These are phyloP conservation scores for Tuber aestivum DNA, from an alignment of 495 filamentous ascomycete species.

Conservation along the genomic window DNA sequence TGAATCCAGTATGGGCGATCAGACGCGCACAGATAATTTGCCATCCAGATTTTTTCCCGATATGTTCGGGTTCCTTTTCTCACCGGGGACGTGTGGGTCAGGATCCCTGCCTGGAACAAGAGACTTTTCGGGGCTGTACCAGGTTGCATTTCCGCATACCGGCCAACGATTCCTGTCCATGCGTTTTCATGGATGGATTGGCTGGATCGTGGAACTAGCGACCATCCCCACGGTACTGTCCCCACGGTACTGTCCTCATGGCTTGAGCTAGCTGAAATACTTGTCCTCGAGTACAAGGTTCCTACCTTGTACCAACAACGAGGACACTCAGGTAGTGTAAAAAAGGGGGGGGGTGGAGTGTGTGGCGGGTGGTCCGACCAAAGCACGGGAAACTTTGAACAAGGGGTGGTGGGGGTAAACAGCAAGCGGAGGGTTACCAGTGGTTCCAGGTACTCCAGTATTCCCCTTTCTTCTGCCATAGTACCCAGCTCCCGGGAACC, in stretches of 20 bases:
- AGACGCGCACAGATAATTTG: too few species aligned
- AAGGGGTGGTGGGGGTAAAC: neutral
- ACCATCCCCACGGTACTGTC: slow-evolving; percentile 1
- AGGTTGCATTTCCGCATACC: neutral
- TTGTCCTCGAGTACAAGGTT: neutral
- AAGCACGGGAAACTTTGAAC: neutral
- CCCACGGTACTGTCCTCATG: neutral
- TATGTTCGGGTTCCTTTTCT: too few species aligned
- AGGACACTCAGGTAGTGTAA: neutral
- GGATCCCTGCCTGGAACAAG: neutral
- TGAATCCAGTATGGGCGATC: too few species aligned
- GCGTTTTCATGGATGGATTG: neutral
- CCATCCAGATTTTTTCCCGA: too few species aligned
- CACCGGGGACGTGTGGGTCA: neutral
- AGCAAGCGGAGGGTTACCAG: neutral
- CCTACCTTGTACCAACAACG: too few species aligned
- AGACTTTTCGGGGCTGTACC: neutral
- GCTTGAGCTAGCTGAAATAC: neutral
- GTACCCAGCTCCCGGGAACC: neutral
- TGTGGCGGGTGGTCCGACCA: neutral
- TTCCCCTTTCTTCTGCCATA: neutral
- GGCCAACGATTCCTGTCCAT: neutral
- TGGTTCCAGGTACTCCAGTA: neutral
- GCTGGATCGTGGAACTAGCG: neutral
- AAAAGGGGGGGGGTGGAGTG: neutral